A percentile compares a stretch with the other conserved stretches of the same genome.
These are phyloP conservation scores for Penicillium goetzii DNA, from an alignment of 495 filamentous ascomycete species.

Conservation along the genomic window DNA sequence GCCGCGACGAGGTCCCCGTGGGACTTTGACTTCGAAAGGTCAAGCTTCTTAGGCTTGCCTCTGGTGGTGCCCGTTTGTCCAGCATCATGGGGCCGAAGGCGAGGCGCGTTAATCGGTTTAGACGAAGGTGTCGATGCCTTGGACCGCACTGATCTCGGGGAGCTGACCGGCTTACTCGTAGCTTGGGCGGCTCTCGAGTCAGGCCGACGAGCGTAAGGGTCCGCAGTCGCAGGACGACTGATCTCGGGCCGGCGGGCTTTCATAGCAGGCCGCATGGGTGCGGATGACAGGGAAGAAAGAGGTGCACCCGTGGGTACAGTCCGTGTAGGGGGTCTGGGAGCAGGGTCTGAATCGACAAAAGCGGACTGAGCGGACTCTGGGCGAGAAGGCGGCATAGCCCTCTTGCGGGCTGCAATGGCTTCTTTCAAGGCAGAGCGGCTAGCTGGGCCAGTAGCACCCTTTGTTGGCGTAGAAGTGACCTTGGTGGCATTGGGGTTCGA, in stretches of 20 bases:
- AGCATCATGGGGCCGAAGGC: slow-evolving; percentile 38
- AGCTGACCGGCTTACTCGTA: slow-evolving; percentile 45
- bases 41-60: slow-evolving; percentile 43
- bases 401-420: slow-evolving; percentile 82
- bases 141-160: slow-evolving; percentile 42
- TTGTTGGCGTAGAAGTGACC: slow-evolving; percentile 43
- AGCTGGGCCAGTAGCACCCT: slow-evolving; percentile 49
- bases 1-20: slow-evolving; percentile 30
- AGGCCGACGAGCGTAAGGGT: slow-evolving; percentile 55
- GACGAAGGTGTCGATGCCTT: slow-evolving; percentile 38
- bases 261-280: slow-evolving; percentile 59
- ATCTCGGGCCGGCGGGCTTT: slow-evolving; percentile 52
- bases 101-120: slow-evolving; percentile 33
- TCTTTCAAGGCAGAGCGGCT: slow-evolving; percentile 67
- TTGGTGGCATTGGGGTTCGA: slow-evolving; percentile 74
- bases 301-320: slow-evolving; percentile 40
- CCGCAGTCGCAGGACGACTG: slow-evolving; percentile 59
- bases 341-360: slow-evolving; percentile 48
- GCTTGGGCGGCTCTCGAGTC: slow-evolving; percentile 37
- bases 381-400: slow-evolving; percentile 67
- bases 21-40: slow-evolving; percentile 41
- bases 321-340: slow-evolving; percentile 36
- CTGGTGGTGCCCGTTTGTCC: slow-evolving; percentile 33
- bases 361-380: slow-evolving; percentile 73
- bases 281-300: slow-evolving; percentile 57